phyloP scores from a whole-genome alignment of 805 yeast species.

The Metschnikowia dekortorum region DNA sequence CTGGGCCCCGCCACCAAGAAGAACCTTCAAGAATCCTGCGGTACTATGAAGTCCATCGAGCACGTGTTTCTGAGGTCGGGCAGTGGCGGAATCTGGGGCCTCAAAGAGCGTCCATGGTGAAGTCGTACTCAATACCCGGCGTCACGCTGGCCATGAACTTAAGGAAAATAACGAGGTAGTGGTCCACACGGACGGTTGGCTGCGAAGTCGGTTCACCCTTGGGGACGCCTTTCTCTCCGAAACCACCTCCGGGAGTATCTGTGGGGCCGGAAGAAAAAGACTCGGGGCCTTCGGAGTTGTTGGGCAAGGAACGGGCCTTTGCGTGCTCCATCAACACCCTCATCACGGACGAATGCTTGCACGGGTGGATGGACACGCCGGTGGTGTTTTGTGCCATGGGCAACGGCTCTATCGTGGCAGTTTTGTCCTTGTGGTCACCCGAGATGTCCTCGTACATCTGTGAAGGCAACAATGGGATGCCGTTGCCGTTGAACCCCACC shows the following conservation, averaged over 20 bases:
- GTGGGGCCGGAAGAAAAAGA: too few species aligned
- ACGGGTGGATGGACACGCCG: conserved; percentile 90
- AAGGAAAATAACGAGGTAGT: conserved; percentile 80
- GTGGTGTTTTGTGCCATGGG: conserved; percentile 78
- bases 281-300: neutral
- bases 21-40: too few species aligned
- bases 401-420: conserved; percentile 91
- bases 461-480: conserved; percentile 79
- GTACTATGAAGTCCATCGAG: too few species aligned
- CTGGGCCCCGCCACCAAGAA: too few species aligned
- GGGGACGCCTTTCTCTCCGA: too few species aligned
- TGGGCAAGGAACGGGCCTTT: conserved; percentile 28
- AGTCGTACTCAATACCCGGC: conserved; percentile 96
- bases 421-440: conserved; percentile 87
- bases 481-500: conserved; percentile 80
- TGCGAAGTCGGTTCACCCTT: neutral
- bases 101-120: conserved; percentile 92
- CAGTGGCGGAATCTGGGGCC: too few species aligned
- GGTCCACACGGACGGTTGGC: conserved; percentile 69
- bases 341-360: conserved; percentile 95
- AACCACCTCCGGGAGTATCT: too few species aligned
- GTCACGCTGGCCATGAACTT: conserved; percentile 96
- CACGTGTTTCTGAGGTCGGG: neutral
- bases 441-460: conserved; percentile 95
- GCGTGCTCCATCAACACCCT: conserved; percentile 74